phyloP scores from a whole-genome alignment of 2,329 filamentous ascomycete genomes.

The Botrytis aclada region DNA sequence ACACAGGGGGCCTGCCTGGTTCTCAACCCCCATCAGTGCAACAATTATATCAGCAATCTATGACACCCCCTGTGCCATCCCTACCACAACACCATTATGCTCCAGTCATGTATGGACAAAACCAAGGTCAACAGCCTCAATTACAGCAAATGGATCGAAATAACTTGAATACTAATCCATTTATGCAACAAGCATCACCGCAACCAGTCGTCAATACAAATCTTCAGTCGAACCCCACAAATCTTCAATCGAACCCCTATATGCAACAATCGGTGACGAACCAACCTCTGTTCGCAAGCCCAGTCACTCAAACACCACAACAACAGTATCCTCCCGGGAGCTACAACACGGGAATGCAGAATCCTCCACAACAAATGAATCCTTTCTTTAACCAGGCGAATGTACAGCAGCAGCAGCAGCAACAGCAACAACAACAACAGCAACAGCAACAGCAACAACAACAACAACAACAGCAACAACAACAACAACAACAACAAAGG shows the following conservation, averaged over 20 bases:
- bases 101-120: conserved; percentile 34
- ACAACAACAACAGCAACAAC: background rate
- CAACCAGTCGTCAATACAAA: conserved; percentile 31
- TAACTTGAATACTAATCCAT: conserved; percentile 33
- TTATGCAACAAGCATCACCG: conserved; percentile 29
- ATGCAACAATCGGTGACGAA: conserved; percentile 37
- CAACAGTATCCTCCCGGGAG: conserved; percentile 34
- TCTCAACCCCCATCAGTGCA: conserved; percentile 42
- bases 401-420: conserved; percentile 3
- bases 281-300: conserved; percentile 31
- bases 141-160: conserved; percentile 21
- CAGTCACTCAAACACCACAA: conserved; percentile 38
- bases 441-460: background rate
- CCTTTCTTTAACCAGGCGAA: conserved; percentile 25
- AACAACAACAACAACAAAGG: background rate
- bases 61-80: conserved; percentile 37
- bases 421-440: background rate
- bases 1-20: conserved; percentile 59
- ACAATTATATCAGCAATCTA: conserved; percentile 39
- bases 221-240: conserved; percentile 39
- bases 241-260: conserved; percentile 42
- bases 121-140: conserved; percentile 30
- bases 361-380: conserved; percentile 25
- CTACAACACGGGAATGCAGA: conserved; percentile 23
- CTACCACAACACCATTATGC: conserved; percentile 36